Conservation (phyloP, 495 filamentous ascomycete genomes). For the Xylaria curta region DNA sequence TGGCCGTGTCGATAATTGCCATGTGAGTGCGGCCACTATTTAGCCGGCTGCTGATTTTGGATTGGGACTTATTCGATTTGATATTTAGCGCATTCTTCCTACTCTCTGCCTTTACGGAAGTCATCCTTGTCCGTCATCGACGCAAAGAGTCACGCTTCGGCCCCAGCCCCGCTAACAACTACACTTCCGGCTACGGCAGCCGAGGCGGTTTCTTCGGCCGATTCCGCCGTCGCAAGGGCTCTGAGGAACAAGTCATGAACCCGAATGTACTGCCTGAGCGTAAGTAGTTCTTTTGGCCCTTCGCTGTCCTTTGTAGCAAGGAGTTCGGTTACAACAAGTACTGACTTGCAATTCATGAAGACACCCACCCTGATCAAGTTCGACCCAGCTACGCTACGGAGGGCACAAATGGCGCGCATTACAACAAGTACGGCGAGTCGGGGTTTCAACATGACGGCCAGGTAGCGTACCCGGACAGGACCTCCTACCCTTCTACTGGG, state of each 20-base stretch:
- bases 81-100: conserved; percentile 69
- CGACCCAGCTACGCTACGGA: conserved; percentile 51
- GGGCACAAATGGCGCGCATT: conserved; percentile 39
- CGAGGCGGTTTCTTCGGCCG: conserved; percentile 39
- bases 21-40: conserved; percentile 62
- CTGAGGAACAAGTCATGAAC: conserved; percentile 27
- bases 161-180: conserved; percentile 76
- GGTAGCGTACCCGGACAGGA: conserved; percentile 36
- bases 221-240: conserved; percentile 38
- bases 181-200: conserved; percentile 70
- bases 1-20: conserved; percentile 79
- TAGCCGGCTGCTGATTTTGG: neutral
- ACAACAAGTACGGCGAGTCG: conserved; percentile 40
- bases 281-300: conserved; percentile 9
- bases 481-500: conserved; percentile 31
- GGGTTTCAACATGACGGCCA: conserved; percentile 36
- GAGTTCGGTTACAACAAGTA: neutral
- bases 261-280: conserved; percentile 47
- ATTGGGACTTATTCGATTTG: conserved; percentile 24
- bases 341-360: conserved; percentile 1
- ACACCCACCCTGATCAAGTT: conserved; percentile 48
- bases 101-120: conserved; percentile 67
- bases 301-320: neutral
- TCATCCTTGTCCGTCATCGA: conserved; percentile 70
- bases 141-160: conserved; percentile 81